Conservation (phyloP, 768 basidiomycete genomes). For the Lactarius pseudohatsudake region DNA sequence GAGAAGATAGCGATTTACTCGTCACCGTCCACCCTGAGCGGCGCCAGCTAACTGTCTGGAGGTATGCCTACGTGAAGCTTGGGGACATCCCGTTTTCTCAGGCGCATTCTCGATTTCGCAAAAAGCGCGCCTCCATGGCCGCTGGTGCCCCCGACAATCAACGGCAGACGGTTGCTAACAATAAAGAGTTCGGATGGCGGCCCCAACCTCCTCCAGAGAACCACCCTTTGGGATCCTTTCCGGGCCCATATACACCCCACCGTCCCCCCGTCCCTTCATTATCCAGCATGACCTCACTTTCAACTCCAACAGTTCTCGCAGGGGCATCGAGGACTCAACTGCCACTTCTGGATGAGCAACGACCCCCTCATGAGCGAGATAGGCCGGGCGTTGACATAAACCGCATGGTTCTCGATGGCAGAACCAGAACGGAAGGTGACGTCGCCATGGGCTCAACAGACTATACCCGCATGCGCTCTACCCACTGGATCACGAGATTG, state of each 20-base stretch:
- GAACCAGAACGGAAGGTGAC: slow-evolving; percentile 45
- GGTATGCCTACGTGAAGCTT: slow-evolving; percentile 65
- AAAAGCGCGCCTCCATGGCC: slow-evolving; percentile 37
- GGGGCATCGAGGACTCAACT: slow-evolving; percentile 24
- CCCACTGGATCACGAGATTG: slow-evolving; percentile 72
- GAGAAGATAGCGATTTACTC: slow-evolving; percentile 47
- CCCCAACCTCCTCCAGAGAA: slow-evolving; percentile 29
- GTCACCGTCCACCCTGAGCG: slow-evolving; percentile 60
- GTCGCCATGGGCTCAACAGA: slow-evolving; percentile 44
- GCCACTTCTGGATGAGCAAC: slow-evolving; percentile 6
- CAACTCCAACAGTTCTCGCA: slow-evolving; percentile 53
- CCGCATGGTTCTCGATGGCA: slow-evolving; percentile 61
- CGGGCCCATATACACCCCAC: slow-evolving; percentile 29
- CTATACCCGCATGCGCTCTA: slow-evolving; percentile 65
- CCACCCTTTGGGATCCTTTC: slow-evolving; percentile 39
- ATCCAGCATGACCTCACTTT: slow-evolving; percentile 54
- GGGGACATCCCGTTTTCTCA: slow-evolving; percentile 51
- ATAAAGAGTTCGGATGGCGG: slow-evolving; percentile 27
- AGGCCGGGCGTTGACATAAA: slow-evolving; percentile 63
- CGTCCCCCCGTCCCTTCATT: slow-evolving; percentile 44
- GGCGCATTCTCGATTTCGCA: slow-evolving; percentile 38
- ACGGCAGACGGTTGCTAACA: slow-evolving; percentile 29
- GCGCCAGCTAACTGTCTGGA: slow-evolving; percentile 63
- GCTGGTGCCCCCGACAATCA: slow-evolving; percentile 27
- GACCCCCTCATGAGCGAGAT: slow-evolving; percentile 47